These are phyloP conservation scores for Tribonema minus DNA, from an alignment of 108 stramenopile genomes.

Conservation along the genomic window DNA sequence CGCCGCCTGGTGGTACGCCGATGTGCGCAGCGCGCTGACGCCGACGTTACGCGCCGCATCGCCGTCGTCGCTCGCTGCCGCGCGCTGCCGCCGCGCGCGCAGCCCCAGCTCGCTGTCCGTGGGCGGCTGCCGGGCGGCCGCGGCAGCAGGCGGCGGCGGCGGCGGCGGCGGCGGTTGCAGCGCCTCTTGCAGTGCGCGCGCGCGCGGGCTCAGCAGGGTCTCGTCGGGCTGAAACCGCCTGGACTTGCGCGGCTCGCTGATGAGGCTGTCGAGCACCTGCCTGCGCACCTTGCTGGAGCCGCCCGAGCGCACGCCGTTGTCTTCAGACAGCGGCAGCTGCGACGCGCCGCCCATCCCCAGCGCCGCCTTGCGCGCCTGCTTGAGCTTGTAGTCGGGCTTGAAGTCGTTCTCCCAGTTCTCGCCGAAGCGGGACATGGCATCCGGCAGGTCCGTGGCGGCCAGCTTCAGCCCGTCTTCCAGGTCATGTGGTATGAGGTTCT, in stretches of 20 bases:
- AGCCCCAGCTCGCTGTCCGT: too few species aligned
- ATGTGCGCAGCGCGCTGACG: too few species aligned
- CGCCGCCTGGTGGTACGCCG: too few species aligned
- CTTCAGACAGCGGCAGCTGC: not conserved
- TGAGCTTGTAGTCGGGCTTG: not conserved
- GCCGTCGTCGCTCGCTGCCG: too few species aligned
- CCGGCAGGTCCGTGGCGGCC: conserved; percentile 6
- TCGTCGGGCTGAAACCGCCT: not conserved
- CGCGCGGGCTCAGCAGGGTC: too few species aligned
- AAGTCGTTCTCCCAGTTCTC: conserved; percentile 36
- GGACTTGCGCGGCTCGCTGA: not conserved
- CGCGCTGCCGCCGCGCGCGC: too few species aligned
- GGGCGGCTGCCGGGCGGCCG: too few species aligned
- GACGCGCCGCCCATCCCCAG: not conserved
- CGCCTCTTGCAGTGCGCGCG: too few species aligned
- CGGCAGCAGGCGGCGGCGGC: too few species aligned
- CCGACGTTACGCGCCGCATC: too few species aligned
- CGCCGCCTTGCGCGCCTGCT: too few species aligned
- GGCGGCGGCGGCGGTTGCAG: too few species aligned
- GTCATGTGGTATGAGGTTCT: not conserved
- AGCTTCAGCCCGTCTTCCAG: conserved; percentile 3
- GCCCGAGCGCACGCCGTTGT: not conserved
- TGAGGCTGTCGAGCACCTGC: not conserved
- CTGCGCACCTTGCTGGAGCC: not conserved
- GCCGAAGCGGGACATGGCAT: conserved; percentile 35